Percentiles rank a stretch among this genome's conserved stretches.
Evolutionary conservation across 139 green algal species (phyloP).

Genomic region (Closterium sp.): DNA sequence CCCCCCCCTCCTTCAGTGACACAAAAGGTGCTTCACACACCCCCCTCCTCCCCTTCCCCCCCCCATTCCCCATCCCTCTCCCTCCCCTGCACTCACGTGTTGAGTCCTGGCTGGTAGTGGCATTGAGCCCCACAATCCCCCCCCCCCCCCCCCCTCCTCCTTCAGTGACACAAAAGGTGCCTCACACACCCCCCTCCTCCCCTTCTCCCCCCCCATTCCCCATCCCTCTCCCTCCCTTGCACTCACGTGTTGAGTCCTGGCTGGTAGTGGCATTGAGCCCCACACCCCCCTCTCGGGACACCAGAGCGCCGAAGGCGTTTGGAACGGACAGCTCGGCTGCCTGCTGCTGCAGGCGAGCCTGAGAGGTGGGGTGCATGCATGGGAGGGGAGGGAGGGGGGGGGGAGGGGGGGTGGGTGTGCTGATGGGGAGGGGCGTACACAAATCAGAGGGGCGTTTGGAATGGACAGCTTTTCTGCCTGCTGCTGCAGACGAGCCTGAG

Average conservation of each 20-base stretch:
- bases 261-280: conserved; percentile 85
- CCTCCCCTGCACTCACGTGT: not conserved
- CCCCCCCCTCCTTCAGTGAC: conserved; percentile 57
- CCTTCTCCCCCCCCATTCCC: not conserved
- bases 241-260: conserved; percentile 73
- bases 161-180: conserved; percentile 73
- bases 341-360: not conserved
- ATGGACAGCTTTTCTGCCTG: conserved; percentile 24
- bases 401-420: not conserved
- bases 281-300: conserved; percentile 66
- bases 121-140: not conserved
- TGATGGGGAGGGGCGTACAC: too few species aligned
- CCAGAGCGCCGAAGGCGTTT: conserved; percentile 77
- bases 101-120: not conserved
- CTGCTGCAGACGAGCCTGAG: conserved; percentile 5
- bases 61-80: not conserved
- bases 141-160: conserved; percentile 56
- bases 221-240: not conserved
- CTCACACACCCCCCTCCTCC: conserved; percentile 8
- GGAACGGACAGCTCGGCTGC: conserved; percentile 48
- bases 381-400: not conserved
- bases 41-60: not conserved
- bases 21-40: conserved; percentile 75
- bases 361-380: not conserved
- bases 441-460: conserved; percentile 79